Conservation (phyloP, 2,329 filamentous ascomycete species). For the Orbilia quercus region DNA sequence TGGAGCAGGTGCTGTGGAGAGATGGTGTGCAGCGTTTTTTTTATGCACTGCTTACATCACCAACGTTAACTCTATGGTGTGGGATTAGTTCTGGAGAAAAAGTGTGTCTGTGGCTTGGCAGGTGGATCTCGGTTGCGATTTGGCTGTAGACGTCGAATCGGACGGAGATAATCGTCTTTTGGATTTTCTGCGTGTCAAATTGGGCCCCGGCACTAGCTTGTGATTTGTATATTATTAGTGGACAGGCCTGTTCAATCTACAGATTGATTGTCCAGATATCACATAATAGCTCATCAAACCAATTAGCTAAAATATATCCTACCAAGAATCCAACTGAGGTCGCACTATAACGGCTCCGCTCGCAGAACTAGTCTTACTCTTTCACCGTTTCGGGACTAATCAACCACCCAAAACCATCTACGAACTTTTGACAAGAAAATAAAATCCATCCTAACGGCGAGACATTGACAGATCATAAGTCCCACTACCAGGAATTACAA, state of each 20-base stretch:
- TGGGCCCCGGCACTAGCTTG: too few relatives aligned
- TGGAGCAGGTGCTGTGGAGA: conserved; percentile 47
- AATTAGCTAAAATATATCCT: not conserved
- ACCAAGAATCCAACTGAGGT: not conserved
- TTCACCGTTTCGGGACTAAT: conserved; percentile 10
- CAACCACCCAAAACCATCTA: too few relatives aligned
- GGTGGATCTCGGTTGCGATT: conserved; percentile 39
- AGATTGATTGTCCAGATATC: too few relatives aligned
- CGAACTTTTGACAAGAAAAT: too few relatives aligned
- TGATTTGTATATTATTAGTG: too few relatives aligned
- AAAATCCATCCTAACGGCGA: too few relatives aligned
- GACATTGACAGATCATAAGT: too few relatives aligned
- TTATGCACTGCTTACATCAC: conserved; percentile 49
- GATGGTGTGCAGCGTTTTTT: conserved; percentile 46
- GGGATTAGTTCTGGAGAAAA: conserved; percentile 17
- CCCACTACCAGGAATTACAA: too few relatives aligned
- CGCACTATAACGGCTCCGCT: not conserved
- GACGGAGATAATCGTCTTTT: too few relatives aligned
- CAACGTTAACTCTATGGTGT: conserved; percentile 32
- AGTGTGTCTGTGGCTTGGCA: conserved; percentile 49
- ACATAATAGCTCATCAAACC: not conserved
- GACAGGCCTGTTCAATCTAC: too few relatives aligned
- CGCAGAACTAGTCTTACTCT: too few relatives aligned
- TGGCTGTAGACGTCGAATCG: conserved; percentile 9
- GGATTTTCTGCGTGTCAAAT: too few relatives aligned